Percentiles rank a stretch among this genome's conserved stretches.
These are phyloP conservation scores for Fagopyrum tataricum DNA, from an alignment of 148 eudicot genomes.

Conservation along the genomic window DNA sequence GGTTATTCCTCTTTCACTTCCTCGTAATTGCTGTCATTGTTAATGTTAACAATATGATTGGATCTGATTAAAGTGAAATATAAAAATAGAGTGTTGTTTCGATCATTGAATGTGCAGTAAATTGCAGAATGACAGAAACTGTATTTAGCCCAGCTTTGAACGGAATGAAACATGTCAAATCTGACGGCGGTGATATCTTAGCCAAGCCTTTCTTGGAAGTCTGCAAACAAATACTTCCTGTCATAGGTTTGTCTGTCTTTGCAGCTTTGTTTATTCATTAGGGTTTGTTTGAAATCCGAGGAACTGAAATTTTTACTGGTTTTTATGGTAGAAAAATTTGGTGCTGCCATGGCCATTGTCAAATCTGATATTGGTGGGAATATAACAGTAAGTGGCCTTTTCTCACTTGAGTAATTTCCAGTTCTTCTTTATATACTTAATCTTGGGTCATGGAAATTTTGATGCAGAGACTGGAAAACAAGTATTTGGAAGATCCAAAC, in stretches of 20 bases:
- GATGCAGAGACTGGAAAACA: conserved; percentile 70
- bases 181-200: conserved; percentile 61
- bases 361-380: conserved; percentile 79
- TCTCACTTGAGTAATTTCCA: not conserved
- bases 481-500: conserved; percentile 50
- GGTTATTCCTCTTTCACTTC: not conserved
- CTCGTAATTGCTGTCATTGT: not conserved
- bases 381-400: conserved; percentile 42
- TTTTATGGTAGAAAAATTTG: conserved; percentile 61
- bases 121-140: conserved; percentile 27
- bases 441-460: not conserved
- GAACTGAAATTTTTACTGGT: not conserved
- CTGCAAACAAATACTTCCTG: conserved; percentile 77
- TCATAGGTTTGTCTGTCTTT: conserved; percentile 43
- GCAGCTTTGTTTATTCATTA: not conserved
- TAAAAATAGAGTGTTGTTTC: not conserved
- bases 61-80: not conserved
- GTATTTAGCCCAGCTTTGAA: conserved; percentile 63
- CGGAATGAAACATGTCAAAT: conserved; percentile 61
- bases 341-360: conserved; percentile 77
- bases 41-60: not conserved
- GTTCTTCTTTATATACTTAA: not conserved
- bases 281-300: not conserved
- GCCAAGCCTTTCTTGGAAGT: conserved; percentile 83
- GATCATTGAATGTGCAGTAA: not conserved